Base-by-base conservation (phyloP, 1,139 yeast species). In the Scheffersomyces cryptocercus region DNA sequence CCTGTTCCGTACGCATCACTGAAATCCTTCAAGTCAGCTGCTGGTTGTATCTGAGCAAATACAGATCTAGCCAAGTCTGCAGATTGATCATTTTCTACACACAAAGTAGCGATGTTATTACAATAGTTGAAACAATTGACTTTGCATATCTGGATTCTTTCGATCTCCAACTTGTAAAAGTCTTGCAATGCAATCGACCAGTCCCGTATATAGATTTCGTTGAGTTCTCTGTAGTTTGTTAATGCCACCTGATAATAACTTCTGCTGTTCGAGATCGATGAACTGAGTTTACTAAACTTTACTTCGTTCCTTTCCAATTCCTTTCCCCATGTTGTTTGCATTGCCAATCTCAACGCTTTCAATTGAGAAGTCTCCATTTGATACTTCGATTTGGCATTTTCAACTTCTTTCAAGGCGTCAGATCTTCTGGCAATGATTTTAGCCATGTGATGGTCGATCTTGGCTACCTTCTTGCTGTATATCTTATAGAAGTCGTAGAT, bases 41-140 rank as follows among this genome's bases (percentile, higher is more conserved):
- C 69, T 5, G 88, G 82, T 28, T 82, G 84, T 48, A 91, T 83
- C 43, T 78, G 76, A 44, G 91, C 96, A 48, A 89, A 73, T 2
- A 79, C 67, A 7, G 82, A 65, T 44, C 97, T 76, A 13, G 90
- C 79, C 46, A 73, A 71, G 58, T 89, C 96, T 42, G 87, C 87
- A 4, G 83, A 68, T 47, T 82, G 87, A 57, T 88, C 96, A 53
- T 85, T 86, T 40, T 82, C 82, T 26, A 89, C 93, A 59, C 96
- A 88, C 5, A 84, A 75, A 0, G 89, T 77, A 4, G 95, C 88
- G 10, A 86, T 73, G 41, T 84, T 75, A 61, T 89, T 89, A 42
- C 96, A 84, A 61, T 77, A 91, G 36, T 84, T 86, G 85, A 96
- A 95, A 50, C 95, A 65, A 56, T 85, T 88, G 13, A 86, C 73